These are phyloP conservation scores for Leccinum huronense DNA, from an alignment of 1,284 basidiomycete species.

Conservation along the genomic window DNA sequence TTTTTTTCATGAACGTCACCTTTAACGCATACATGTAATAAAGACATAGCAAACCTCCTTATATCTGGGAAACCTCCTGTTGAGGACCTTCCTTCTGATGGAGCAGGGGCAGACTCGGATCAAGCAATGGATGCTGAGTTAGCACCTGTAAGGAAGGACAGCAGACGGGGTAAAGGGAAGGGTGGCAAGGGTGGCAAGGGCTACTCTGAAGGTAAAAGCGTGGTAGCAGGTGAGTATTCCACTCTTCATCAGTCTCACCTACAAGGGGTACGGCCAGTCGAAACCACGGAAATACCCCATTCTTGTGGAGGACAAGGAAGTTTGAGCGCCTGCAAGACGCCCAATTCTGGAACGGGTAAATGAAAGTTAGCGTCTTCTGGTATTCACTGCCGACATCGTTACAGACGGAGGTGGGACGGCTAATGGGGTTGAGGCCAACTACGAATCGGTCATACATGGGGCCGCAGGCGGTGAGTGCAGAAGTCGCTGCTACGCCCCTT, in stretches of 20 bases:
- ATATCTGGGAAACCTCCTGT: not conserved
- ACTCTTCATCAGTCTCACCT: not conserved
- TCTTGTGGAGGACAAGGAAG: too few relatives aligned
- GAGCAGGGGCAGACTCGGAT: conserved; percentile 3
- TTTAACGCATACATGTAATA: not conserved
- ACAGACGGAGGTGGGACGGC: too few relatives aligned
- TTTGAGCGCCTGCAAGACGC: too few relatives aligned
- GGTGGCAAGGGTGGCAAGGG: not conserved
- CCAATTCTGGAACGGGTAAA: too few relatives aligned
- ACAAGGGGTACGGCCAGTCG: not conserved
- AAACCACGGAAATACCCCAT: not conserved
- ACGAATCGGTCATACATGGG: too few relatives aligned
- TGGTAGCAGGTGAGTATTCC: not conserved
- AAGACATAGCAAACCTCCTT: conserved; percentile 6
- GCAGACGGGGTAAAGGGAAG: too few relatives aligned
- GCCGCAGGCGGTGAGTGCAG: too few relatives aligned
- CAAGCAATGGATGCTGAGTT: not conserved
- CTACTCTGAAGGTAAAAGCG: not conserved
- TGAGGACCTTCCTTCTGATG: not conserved
- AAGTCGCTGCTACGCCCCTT: too few relatives aligned
- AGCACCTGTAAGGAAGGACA: not conserved
- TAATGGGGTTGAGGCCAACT: too few relatives aligned
- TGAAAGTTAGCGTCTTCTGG: too few relatives aligned
- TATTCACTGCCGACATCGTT: too few relatives aligned
- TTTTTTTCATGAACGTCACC: not conserved